These are phyloP conservation scores for Microbotryomycetes sp. DNA, from an alignment of 1,284 basidiomycete genomes.

Conservation along the genomic window DNA sequence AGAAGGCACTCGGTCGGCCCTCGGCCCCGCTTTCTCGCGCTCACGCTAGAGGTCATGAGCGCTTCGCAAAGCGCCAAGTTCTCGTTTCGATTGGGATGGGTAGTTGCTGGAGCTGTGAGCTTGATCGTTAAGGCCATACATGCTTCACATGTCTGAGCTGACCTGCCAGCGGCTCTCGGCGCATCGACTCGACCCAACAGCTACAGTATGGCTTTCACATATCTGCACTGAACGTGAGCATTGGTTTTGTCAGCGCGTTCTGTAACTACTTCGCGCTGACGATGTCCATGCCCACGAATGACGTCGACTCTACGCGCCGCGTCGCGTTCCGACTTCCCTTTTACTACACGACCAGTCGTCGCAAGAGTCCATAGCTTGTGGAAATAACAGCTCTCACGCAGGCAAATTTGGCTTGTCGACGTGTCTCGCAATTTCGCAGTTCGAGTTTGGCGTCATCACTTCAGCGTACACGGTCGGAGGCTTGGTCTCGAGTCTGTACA, in stretches of 20 bases:
- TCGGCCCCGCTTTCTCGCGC: too few relatives aligned
- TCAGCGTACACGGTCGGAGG: slow-evolving; percentile 45
- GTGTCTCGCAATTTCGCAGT: slow-evolving; percentile 21
- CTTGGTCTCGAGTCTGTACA: slow-evolving; percentile 36
- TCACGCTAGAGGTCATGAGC: too few relatives aligned
- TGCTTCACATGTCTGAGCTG: background rate
- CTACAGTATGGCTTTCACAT: slow-evolving; percentile 37
- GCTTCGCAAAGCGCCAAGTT: background rate
- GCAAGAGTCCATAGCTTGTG: slow-evolving; percentile 27
- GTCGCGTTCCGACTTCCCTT: background rate
- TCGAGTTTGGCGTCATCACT: slow-evolving; percentile 31
- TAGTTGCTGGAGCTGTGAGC: background rate
- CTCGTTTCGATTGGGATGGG: background rate
- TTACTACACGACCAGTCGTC: background rate
- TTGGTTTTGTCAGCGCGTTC: background rate
- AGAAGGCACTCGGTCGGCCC: too few relatives aligned
- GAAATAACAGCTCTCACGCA: background rate
- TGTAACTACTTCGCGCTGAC: too few relatives aligned
- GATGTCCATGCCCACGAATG: background rate
- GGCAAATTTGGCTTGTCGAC: slow-evolving; percentile 6
- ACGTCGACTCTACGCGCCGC: background rate
- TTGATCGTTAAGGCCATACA: background rate
- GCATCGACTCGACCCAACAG: background rate
- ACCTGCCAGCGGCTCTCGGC: background rate
- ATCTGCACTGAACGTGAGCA: slow-evolving; percentile 23